Evolutionary conservation across 2,329 filamentous ascomycete genomes (phyloP).

Genomic region (Colletotrichum brevisporum): DNA sequence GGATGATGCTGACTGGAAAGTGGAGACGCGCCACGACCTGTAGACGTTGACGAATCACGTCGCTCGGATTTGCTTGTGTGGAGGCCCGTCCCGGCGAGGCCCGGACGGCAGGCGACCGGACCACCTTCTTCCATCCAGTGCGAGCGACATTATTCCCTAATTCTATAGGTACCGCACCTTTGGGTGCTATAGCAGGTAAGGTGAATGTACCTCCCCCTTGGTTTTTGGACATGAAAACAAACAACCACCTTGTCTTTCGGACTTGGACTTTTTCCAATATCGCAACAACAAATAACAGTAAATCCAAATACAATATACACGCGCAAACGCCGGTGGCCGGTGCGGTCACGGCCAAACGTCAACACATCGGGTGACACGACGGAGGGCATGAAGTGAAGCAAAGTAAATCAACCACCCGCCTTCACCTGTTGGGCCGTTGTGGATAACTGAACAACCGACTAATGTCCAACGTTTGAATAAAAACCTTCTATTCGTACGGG

Average conservation of each 20-base stretch:
- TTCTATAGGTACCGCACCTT: no score
- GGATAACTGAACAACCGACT: no score
- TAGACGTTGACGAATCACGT: neutral
- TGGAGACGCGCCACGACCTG: constrained; percentile 16
- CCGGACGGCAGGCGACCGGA: constrained; percentile 26
- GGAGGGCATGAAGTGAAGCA: neutral
- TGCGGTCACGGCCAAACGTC: constrained; percentile 5
- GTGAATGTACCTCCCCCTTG: neutral
- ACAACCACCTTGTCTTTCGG: constrained; percentile 6
- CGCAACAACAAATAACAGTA: constrained; percentile 23
- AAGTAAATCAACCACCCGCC: constrained; percentile 6
- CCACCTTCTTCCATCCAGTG: neutral
- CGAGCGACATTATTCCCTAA: neutral
- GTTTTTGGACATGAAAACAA: constrained; percentile 15
- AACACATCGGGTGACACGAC: neutral
- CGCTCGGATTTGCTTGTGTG: constrained; percentile 17
- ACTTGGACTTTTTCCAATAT: neutral
- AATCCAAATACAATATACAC: neutral
- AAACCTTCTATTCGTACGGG: no score
- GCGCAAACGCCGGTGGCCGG: constrained; percentile 7
- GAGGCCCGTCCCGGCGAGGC: constrained; percentile 38
- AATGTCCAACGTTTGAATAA: no score
- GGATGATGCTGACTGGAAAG: constrained; percentile 19
- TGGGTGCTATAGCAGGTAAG: no score
- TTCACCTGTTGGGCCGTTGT: no score